These are phyloP conservation scores for Penicillium samsonianum DNA, from an alignment of 495 filamentous ascomycete genomes.

Conservation along the genomic window DNA sequence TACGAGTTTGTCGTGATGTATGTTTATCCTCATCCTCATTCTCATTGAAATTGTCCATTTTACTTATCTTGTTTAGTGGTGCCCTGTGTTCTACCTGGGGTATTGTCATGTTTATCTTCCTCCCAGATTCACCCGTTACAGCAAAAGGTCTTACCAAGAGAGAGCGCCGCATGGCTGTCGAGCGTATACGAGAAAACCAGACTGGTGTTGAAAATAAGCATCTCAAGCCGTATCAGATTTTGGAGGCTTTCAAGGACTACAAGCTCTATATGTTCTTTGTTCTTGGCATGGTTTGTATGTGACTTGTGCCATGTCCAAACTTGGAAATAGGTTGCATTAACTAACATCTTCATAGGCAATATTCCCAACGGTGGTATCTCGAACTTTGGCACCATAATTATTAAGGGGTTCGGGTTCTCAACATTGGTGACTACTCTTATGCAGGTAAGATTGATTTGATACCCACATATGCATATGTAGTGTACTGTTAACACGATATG, in stretches of 20 bases:
- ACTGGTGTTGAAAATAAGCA: constrained; percentile 67
- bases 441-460: constrained; percentile 33
- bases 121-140: constrained; percentile 64
- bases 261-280: constrained; percentile 65
- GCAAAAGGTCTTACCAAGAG: constrained; percentile 58
- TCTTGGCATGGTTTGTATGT: constrained; percentile 50
- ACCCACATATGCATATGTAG: background rate
- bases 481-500: constrained; percentile 18
- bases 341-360: constrained; percentile 31
- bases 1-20: constrained; percentile 57
- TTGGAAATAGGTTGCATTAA: background rate
- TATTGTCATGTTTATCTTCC: constrained; percentile 57
- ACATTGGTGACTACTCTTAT: constrained; percentile 52
- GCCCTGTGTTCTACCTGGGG: constrained; percentile 58
- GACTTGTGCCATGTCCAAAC: background rate
- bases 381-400: constrained; percentile 63
- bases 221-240: constrained; percentile 59
- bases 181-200: constrained; percentile 60
- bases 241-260: constrained; percentile 58
- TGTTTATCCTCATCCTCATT: background rate
- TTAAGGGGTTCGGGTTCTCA: constrained; percentile 62
- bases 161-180: constrained; percentile 59
- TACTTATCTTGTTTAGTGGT: constrained; percentile 41
- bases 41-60: too few relatives aligned
- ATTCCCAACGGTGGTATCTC: constrained; percentile 54